Evolutionary conservation across 148 eudicot genomes (phyloP).

Genomic region (Tetragonia tetragonoides): DNA sequence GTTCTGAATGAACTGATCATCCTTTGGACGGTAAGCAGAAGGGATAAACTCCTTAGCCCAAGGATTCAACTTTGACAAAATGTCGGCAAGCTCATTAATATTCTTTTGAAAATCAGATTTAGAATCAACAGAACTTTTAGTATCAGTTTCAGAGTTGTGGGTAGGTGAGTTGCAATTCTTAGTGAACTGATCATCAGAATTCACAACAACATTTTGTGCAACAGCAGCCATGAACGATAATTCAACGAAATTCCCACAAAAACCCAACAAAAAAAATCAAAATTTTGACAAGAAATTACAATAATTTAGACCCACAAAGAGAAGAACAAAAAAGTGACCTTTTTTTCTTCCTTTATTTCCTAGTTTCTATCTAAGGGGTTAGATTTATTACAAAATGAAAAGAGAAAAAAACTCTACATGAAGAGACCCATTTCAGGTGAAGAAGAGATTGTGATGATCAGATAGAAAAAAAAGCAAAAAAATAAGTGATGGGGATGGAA

Average conservation of each 20-base stretch:
- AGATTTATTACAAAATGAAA: conserved; percentile 3
- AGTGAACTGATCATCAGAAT: conserved; percentile 38
- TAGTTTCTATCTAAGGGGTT: not conserved
- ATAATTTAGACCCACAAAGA: conserved; percentile 11
- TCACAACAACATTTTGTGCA: conserved; percentile 40
- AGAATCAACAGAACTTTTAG: conserved; percentile 28
- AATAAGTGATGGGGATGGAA: not conserved
- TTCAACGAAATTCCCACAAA: conserved; percentile 10
- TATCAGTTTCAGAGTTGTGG: conserved; percentile 39
- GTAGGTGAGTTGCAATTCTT: conserved; percentile 35
- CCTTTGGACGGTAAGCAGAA: conserved; percentile 41
- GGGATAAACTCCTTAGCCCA: conserved; percentile 87
- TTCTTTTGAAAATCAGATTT: conserved; percentile 53
- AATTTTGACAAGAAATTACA: conserved; percentile 16
- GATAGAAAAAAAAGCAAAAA: not conserved
- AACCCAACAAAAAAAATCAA: conserved; percentile 1
- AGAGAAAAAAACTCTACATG: conserved; percentile 9
- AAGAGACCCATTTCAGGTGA: conserved; percentile 33
- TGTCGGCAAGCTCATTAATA: conserved; percentile 60
- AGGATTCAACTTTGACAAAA: conserved; percentile 77
- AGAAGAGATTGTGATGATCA: conserved; percentile 18
- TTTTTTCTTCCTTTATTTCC: not conserved
- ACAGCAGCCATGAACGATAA: conserved; percentile 46
- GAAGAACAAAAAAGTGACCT: not conserved
- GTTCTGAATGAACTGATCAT: conserved; percentile 36